Evolutionary conservation across 352 stramenopile genomes (phyloP), one percentile per base, ranked within the genome.

Genomic region (Phytophthora aleatoria): DNA sequence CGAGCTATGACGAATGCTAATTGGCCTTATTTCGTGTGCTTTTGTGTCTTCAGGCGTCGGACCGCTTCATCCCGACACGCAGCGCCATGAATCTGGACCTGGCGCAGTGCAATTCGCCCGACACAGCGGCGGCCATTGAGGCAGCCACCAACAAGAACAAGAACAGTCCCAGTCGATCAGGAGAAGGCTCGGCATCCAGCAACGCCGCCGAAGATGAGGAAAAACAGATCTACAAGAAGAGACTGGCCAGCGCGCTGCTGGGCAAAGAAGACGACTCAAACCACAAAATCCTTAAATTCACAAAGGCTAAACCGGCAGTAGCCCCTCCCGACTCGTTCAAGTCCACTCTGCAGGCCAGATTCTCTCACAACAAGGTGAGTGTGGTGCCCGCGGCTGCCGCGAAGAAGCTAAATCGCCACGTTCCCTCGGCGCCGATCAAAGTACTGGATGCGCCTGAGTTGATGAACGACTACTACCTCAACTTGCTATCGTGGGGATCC

Each of bases 401-500:
- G 35, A 90, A 84, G 77, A 96, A 97, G 67, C 68, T 91, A 35
- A 98, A 93, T 47, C 89, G 98, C 27, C 94, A 99, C 50, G 98
- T 99, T 57, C 96, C 98, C 9, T 99, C 96, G 12, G 95, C 96
- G 11, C 97, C 97, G 11, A 94, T 93, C 60, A 96, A 98, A 45
- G 59, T 99, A 49, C 76, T 99, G 39, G 97, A 99, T 78, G 97
- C 97, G 28, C 98, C 98, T 0, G 97, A 99, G 70, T 77, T 99
- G 27, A 90, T 98, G 64, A 98, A 99, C 76, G 97, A 99, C 74
- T 99, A 99, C 84, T 99, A 99, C 74, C 81, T 99, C 26, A 99
- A 99, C 71, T 85, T 99, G 44, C 74, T 99, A 8, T 98, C 95
- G 41, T 99, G 98, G 98, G 95, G 96, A 52, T 73, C 87, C 44